Evolutionary conservation across 2,329 filamentous ascomycete species (phyloP).

Genomic region (Phaeoacremonium minimum): DNA sequence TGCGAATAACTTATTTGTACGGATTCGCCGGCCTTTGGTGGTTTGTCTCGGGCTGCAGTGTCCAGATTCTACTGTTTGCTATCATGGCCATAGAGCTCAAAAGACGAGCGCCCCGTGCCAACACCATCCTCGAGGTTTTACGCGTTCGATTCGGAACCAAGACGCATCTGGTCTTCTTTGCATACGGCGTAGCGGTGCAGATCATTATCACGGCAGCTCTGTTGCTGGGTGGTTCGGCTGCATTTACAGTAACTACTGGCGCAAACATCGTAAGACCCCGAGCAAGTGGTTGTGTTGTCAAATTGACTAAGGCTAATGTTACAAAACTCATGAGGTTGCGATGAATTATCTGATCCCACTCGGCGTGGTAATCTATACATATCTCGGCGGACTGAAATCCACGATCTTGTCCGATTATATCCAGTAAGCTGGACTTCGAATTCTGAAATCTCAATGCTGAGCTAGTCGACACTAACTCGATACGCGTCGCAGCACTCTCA

Average conservation of each 20-base stretch:
- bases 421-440: slow-evolving; percentile 22
- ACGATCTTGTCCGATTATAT: slow-evolving; percentile 46
- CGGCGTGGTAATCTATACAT: slow-evolving; percentile 32
- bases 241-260: slow-evolving; percentile 8
- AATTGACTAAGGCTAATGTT: neutral
- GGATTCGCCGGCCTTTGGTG: slow-evolving; percentile 9
- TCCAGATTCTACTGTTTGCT: neutral
- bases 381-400: slow-evolving; percentile 33
- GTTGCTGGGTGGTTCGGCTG: slow-evolving; percentile 7
- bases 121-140: slow-evolving; percentile 8
- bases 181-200: slow-evolving; percentile 7
- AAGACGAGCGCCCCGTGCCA: slow-evolving; percentile 6
- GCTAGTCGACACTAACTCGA: neutral
- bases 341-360: slow-evolving; percentile 39
- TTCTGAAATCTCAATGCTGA: neutral
- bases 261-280: slow-evolving; percentile 7
- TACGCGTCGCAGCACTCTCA: slow-evolving; percentile 29
- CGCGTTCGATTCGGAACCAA: slow-evolving; percentile 7
- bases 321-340: slow-evolving; percentile 37
- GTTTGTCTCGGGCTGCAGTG: slow-evolving; percentile 4
- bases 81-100: slow-evolving; percentile 12
- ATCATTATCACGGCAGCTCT: slow-evolving; percentile 8
- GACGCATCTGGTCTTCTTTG: slow-evolving; percentile 8
- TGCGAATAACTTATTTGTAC: slow-evolving; percentile 7
- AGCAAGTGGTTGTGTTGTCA: neutral